Evolutionary conservation across 495 filamentous ascomycete genomes (phyloP), one percentile per base, ranked within the genome.

Genomic region (Hyaloscypha variabilis): DNA sequence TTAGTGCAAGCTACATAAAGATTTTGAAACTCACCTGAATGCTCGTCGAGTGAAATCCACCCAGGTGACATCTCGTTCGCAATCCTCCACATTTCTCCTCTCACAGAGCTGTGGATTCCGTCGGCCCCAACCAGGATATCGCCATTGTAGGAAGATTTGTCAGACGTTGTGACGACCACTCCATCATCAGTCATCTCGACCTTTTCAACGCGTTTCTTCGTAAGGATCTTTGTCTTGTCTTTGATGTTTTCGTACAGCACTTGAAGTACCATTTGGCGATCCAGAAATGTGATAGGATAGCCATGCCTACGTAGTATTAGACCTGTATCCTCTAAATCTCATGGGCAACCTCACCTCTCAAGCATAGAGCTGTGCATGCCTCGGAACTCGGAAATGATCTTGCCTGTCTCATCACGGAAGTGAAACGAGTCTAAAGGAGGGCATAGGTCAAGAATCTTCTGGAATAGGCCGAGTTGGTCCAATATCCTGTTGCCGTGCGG

Each of bases 391-490:
- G 19, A 30, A 29, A 56, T 17, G 19, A 5, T 28, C 17, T 30
- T 19, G 10, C 25, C 25, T 30, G 5, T 8, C 8, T 56, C 21
- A 25, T 19, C 21, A 6, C 28, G 28, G 59, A n/a, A n/a, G n/a
- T n/a, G n/a, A n/a, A n/a, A n/a, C n/a, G n/a, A n/a, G n/a, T n/a
- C n/a, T n/a, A n/a, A n/a, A n/a, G n/a, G n/a, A n/a, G n/a, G n/a
- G n/a, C n/a, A n/a, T n/a, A n/a, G n/a, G n/a, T n/a, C n/a, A n/a
- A n/a, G n/a, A n/a, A n/a, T n/a, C n/a, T n/a, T n/a, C n/a, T n/a
- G n/a, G n/a, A n/a, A n/a, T n/a, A n/a, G n/a, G 10, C 71, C 74
- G 3, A 79, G 26, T 56, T 81, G 79, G 14, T 77, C 65, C 14
- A 81, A 64, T 42, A 81, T 69, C 1, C 76, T 70, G 0, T 57